Base-by-base conservation (phyloP, 148 eudicot species). In the Rhododendron williamsianum region DNA sequence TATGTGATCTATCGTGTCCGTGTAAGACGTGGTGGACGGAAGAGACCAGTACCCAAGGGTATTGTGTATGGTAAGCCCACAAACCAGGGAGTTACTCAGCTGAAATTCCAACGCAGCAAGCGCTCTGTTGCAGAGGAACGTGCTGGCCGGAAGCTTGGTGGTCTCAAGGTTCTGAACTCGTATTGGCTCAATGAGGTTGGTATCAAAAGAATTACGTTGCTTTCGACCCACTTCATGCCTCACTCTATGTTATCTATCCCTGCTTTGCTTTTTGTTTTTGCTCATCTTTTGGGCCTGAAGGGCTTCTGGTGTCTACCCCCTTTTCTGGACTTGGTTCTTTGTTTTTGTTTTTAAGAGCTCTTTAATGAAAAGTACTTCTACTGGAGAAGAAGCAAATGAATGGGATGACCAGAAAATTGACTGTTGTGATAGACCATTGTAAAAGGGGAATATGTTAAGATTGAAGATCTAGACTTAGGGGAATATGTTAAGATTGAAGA, bases 171-270 rank as follows among this genome's bases (percentile, higher is more conserved):
- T 80, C 91, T 90, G 60, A 90, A 90, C 80, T 90, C 92, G 4
- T 90, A 90, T 78, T 90, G 92, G 92, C 79, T 86, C 85, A 90
- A 90, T 27, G 92, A 90, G 89, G 91, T 89, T 79, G 8, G 84
- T 77, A 69, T 79, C 15, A 36, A 74, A 8, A n/a, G 27, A 23
- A 33, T 43, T 51, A 3, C 8, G 21, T 48, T 71, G 4, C 69
- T 69, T 52, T 33, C 48, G 10, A n/a, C 25, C 19, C 67, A 33
- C 38, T 54, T 51, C 6, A 15, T 45, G 0, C 9, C 43, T 51
- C 46, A 2, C 23, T 27, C 13, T 13, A 12, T 80, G 43, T 35
- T 1, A 30, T 49, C 12, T 51, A 6, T 51, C 13, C 11, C 27
- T 30, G 21, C 6, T 56, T 56, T 56, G 63, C 63, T 12, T 52